A percentile compares a stretch with the other conserved stretches of the same genome.
Evolutionary conservation across 805 yeast genomes (phyloP).

Genomic region (Schizosaccharomyces octosporus): DNA sequence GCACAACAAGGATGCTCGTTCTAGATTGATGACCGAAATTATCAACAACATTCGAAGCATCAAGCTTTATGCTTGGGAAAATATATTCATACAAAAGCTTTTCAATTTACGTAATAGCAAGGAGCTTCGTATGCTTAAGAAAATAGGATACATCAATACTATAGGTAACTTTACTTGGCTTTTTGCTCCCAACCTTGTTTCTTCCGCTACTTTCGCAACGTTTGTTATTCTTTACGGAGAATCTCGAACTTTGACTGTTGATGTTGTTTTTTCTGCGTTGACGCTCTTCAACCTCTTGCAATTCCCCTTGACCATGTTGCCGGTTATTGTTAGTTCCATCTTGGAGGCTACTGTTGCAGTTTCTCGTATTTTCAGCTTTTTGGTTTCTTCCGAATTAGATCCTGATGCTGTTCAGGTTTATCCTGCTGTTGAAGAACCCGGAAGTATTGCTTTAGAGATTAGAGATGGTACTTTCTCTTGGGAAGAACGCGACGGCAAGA

Average conservation of each 20-base stretch:
- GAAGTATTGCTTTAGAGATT: slow-evolving; percentile 30
- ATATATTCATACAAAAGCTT: slow-evolving; percentile 50
- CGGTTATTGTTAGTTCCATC: slow-evolving; percentile 63
- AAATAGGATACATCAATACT: slow-evolving; percentile 50
- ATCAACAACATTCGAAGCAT: slow-evolving; percentile 77
- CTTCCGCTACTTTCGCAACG: slow-evolving; percentile 68
- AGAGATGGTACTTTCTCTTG: slow-evolving; percentile 17
- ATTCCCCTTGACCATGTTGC: slow-evolving; percentile 81
- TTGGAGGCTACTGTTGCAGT: slow-evolving; percentile 54
- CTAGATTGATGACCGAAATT: slow-evolving; percentile 68
- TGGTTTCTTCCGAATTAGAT: slow-evolving; percentile 54
- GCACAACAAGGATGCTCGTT: slow-evolving; percentile 81
- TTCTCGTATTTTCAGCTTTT: slow-evolving; percentile 41
- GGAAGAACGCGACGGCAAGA: slow-evolving; percentile 50
- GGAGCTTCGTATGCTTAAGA: slow-evolving; percentile 47
- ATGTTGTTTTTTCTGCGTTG: slow-evolving; percentile 68
- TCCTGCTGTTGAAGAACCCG: slow-evolving; percentile 38
- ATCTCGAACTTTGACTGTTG: slow-evolving; percentile 54
- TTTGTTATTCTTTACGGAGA: slow-evolving; percentile 29
- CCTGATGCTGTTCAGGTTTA: slow-evolving; percentile 37
- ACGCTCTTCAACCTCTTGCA: slow-evolving; percentile 66
- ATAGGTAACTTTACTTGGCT: slow-evolving; percentile 53
- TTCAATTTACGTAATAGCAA: slow-evolving; percentile 68
- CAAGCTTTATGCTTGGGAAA: slow-evolving; percentile 90
- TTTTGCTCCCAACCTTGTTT: slow-evolving; percentile 70